A percentile compares a stretch with the other conserved stretches of the same genome.
phyloP scores from a whole-genome alignment of 2,329 filamentous ascomycete species.

The Talaromyces sp. region DNA sequence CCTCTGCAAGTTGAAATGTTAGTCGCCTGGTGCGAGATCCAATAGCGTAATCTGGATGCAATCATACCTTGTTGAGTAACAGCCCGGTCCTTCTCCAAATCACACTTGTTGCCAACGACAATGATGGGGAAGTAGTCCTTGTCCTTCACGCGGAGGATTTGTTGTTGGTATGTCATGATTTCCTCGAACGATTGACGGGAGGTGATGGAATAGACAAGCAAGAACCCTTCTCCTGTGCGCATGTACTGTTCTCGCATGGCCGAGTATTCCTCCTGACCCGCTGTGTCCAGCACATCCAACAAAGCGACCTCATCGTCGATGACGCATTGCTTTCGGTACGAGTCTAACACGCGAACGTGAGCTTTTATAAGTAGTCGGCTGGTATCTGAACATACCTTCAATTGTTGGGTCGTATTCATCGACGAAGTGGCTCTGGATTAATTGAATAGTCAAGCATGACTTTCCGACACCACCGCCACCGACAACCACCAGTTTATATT shows the following conservation, averaged over 20 bases:
- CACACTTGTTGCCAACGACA: conserved; percentile 98
- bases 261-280: conserved; percentile 97
- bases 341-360: conserved; percentile 59
- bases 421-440: conserved; percentile 94
- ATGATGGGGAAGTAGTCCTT: conserved; percentile 99
- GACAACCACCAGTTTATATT: conserved; percentile 95
- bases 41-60: neutral
- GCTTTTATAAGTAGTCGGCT: neutral
- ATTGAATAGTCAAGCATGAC: conserved; percentile 97
- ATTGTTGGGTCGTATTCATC: conserved; percentile 99
- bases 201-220: conserved; percentile 97
- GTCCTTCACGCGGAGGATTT: conserved; percentile 97
- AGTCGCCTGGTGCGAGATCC: neutral
- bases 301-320: conserved; percentile 98
- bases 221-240: conserved; percentile 95
- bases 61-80: conserved; percentile 83
- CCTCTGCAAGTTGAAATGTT: conserved; percentile 59
- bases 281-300: conserved; percentile 96
- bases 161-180: conserved; percentile 97
- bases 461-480: conserved; percentile 98
- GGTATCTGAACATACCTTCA: conserved; percentile 60
- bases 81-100: conserved; percentile 88
- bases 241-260: conserved; percentile 99
- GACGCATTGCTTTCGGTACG: conserved; percentile 99
- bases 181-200: conserved; percentile 97